Conservation (phyloP, 768 basidiomycete genomes). For the Lentinula sp. region DNA sequence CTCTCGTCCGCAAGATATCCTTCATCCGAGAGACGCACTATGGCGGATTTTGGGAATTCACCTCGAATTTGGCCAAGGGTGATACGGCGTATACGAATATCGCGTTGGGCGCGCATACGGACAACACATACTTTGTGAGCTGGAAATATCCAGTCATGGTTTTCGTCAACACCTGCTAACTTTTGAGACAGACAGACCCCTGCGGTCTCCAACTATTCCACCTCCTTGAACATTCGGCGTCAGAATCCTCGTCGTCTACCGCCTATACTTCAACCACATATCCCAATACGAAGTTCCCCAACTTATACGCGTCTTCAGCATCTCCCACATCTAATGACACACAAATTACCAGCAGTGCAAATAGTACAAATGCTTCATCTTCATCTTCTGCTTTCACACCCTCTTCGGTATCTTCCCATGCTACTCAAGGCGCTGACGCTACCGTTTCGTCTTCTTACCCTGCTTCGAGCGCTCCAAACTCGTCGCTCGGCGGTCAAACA, state of each 20-base stretch:
- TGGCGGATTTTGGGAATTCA: slow-evolving; percentile 97
- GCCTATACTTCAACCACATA: not conserved
- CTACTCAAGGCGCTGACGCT: no score
- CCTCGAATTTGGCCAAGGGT: slow-evolving; percentile 82
- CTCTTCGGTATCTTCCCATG: not conserved
- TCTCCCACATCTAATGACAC: no score
- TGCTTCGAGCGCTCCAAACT: not conserved
- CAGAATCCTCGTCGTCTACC: not conserved
- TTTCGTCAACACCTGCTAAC: not conserved
- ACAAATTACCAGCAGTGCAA: not conserved
- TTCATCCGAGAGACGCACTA: slow-evolving; percentile 84
- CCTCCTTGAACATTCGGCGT: slow-evolving; percentile 68
- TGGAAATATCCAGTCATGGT: not conserved
- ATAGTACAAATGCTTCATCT: not conserved
- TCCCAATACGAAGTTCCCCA: no score
- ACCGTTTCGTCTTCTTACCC: not conserved
- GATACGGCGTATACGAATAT: slow-evolving; percentile 93
- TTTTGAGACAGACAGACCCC: slow-evolving; percentile 67
- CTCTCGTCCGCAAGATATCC: slow-evolving; percentile 67
- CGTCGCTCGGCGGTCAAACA: slow-evolving; percentile 71
- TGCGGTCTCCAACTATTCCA: slow-evolving; percentile 97
- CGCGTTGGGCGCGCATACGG: slow-evolving; percentile 78
- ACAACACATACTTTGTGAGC: slow-evolving; percentile 63
- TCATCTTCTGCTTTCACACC: not conserved
- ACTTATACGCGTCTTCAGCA: no score